A percentile compares a stretch with the other conserved stretches of the same genome.
Conservation (phyloP, 768 basidiomycete genomes). For the Boletus reticuloceps region DNA sequence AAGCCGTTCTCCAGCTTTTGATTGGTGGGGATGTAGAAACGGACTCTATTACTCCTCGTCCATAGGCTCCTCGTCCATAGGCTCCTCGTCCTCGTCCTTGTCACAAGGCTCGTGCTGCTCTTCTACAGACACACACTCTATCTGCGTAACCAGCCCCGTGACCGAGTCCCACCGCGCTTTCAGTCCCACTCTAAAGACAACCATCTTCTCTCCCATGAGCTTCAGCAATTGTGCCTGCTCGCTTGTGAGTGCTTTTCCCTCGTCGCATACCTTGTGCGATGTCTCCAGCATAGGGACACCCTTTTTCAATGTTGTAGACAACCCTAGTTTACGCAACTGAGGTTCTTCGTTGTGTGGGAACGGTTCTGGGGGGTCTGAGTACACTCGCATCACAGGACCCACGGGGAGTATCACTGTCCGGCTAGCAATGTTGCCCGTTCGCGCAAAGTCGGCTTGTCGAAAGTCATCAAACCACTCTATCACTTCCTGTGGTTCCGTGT, state of each 20-base stretch:
- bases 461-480: conserved; percentile 93
- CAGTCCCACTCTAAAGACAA: conserved; percentile 72
- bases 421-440: conserved; percentile 77
- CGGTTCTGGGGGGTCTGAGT: conserved; percentile 79
- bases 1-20: background rate
- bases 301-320: conserved; percentile 78
- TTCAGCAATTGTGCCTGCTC: conserved; percentile 95
- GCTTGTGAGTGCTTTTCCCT: conserved; percentile 73
- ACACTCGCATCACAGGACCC: conserved; percentile 81
- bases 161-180: conserved; percentile 70
- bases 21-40: no score
- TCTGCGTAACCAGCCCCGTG: conserved; percentile 60
- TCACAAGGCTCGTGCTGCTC: conserved; percentile 36
- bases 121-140: conserved; percentile 43
- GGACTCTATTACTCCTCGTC: conserved; percentile 41
- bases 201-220: conserved; percentile 87
- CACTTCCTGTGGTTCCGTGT: conserved; percentile 87
- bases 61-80: conserved; percentile 45
- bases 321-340: conserved; percentile 88
- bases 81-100: conserved; percentile 51
- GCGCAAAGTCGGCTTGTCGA: conserved; percentile 86
- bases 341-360: conserved; percentile 99
- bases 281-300: conserved; percentile 83
- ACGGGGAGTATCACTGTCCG: conserved; percentile 73
- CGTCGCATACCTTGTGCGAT: conserved; percentile 81